These are phyloP conservation scores for Protomyces pachydermus DNA, from an alignment of 1,139 yeast genomes.

Conservation along the genomic window DNA sequence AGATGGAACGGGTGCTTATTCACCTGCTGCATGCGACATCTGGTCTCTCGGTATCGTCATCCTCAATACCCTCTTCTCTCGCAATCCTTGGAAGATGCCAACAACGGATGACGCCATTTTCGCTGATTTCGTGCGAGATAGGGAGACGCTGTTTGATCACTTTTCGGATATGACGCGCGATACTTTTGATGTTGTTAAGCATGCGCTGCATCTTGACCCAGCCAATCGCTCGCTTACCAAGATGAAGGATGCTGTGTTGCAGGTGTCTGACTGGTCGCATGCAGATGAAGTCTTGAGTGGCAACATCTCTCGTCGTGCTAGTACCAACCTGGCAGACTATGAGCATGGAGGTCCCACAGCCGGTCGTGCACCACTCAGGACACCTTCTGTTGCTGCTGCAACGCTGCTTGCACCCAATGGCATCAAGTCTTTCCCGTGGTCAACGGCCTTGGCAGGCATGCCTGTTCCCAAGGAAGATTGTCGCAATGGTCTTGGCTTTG, in stretches of 20 bases:
- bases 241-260: constrained; percentile 57
- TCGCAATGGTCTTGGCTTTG: constrained; percentile 22
- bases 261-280: constrained; percentile 66
- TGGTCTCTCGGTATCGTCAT: constrained; percentile 92
- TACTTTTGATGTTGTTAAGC: constrained; percentile 73
- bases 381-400: constrained; percentile 38
- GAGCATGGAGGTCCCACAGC: constrained; percentile 26
- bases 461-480: constrained; percentile 1
- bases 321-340: constrained; percentile 21
- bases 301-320: constrained; percentile 18
- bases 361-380: constrained; percentile 44
- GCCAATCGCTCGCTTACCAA: constrained; percentile 63
- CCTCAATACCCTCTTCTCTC: constrained; percentile 78
- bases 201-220: constrained; percentile 80
- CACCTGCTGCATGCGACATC: constrained; percentile 80
- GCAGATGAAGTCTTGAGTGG: constrained; percentile 57
- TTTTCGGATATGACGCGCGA: constrained; percentile 87
- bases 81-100: constrained; percentile 82
- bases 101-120: constrained; percentile 79
- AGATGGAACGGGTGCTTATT: constrained; percentile 55
- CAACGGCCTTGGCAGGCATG: constrained; percentile 25
- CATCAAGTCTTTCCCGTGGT: constrained; percentile 23
- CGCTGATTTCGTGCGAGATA: constrained; percentile 75
- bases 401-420: constrained; percentile 4
- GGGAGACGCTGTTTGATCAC: constrained; percentile 87